phyloP scores from a whole-genome alignment of 176 grass and related monocot genomes.

The Eragrostis nindensis region DNA sequence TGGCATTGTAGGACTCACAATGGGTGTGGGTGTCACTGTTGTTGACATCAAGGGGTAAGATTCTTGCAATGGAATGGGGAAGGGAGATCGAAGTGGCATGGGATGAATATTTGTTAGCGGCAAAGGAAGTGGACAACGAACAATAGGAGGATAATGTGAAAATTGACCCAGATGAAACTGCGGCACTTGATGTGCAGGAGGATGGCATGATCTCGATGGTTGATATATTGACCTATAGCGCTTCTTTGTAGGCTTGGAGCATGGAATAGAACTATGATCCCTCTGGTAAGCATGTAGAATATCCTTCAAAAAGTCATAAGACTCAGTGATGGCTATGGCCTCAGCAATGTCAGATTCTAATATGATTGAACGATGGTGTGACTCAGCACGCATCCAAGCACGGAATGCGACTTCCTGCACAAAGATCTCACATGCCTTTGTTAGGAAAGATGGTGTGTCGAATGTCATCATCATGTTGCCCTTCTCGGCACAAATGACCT shows the following conservation, averaged over 20 bases:
- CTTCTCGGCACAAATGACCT: background rate
- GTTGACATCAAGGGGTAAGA: background rate
- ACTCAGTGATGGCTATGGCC: background rate
- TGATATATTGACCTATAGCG: background rate
- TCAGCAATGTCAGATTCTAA: slow-evolving; percentile 5
- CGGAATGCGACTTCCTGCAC: slow-evolving; percentile 15
- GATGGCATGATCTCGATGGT: background rate
- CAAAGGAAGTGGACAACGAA: background rate
- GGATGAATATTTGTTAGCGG: background rate
- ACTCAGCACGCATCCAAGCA: slow-evolving; percentile 6
- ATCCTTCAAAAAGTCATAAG: slow-evolving; percentile 14
- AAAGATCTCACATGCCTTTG: slow-evolving; percentile 36
- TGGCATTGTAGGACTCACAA: background rate
- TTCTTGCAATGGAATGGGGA: background rate
- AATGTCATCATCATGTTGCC: background rate
- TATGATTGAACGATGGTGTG: slow-evolving; percentile 3
- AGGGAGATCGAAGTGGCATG: background rate
- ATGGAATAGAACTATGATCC: background rate
- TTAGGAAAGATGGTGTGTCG: background rate
- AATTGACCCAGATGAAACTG: background rate
- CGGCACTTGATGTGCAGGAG: background rate
- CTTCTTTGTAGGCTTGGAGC: background rate
- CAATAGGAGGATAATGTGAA: background rate
- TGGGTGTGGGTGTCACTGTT: background rate
- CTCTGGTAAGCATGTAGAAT: background rate